phyloP scores from a whole-genome alignment of 257 asterid genomes.

The Capsicum chinense region DNA sequence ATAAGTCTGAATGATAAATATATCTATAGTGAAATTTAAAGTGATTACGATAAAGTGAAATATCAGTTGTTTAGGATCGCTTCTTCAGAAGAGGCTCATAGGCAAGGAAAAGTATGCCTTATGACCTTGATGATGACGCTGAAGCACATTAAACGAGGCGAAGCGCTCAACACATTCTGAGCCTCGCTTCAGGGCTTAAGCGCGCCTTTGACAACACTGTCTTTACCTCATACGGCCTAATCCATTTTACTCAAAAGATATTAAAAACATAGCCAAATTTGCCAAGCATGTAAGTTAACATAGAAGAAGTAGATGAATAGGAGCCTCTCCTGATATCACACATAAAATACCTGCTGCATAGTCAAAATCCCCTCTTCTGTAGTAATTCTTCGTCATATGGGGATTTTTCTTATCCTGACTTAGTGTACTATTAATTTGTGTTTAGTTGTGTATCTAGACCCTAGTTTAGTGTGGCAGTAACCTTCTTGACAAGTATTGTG shows the following conservation, averaged over 20 bases:
- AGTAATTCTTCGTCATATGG: neutral
- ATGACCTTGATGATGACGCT: no score
- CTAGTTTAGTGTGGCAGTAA: neutral
- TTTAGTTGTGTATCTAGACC: neutral
- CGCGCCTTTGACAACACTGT: neutral
- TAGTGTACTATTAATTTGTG: neutral
- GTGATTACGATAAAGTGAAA: no score
- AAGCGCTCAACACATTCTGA: no score
- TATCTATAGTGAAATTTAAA: no score
- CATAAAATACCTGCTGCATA: neutral
- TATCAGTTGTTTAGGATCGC: no score
- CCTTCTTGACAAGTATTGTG: neutral
- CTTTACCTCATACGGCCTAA: conserved; percentile 6
- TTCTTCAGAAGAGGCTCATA: no score
- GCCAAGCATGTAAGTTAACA: neutral
- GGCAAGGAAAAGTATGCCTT: no score
- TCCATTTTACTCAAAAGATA: conserved; percentile 8
- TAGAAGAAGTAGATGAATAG: neutral
- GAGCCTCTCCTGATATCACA: neutral
- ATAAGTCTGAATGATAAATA: no score
- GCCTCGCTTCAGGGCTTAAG: no score
- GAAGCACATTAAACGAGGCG: no score
- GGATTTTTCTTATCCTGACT: neutral
- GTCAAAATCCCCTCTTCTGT: neutral
- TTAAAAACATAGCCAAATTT: neutral